phyloP scores from a whole-genome alignment of 371 early-diverging fungal species.

The Rhizomucor pusillus region DNA sequence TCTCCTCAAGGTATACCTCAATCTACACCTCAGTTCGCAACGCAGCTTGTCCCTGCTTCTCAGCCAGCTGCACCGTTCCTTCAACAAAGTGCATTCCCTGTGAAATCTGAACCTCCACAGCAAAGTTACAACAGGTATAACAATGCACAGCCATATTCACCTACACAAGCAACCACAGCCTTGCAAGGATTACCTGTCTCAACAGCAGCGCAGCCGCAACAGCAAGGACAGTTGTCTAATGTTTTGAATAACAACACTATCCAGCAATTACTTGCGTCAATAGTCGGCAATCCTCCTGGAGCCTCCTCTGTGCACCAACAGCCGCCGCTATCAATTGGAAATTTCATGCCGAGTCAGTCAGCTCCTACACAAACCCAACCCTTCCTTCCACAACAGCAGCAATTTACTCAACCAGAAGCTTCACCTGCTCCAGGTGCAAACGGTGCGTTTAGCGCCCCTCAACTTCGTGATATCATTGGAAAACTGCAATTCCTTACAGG shows the following conservation, averaged over 20 bases:
- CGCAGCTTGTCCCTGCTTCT: too few species aligned
- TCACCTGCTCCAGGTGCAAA: not conserved
- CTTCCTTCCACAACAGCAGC: not conserved
- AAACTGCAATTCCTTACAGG: slow-evolving; percentile 8
- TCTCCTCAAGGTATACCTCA: not conserved
- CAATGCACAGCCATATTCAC: not conserved
- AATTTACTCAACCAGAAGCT: not conserved
- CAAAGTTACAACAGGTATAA: too few species aligned
- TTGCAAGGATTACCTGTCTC: not conserved
- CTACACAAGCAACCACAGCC: not conserved
- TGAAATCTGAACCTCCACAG: too few species aligned
- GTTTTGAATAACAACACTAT: not conserved
- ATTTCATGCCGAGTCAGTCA: not conserved
- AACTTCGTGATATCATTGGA: slow-evolving; percentile 5
- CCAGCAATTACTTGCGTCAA: too few species aligned
- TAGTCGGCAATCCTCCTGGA: too few species aligned
- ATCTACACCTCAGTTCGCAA: not conserved
- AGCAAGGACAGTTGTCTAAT: not conserved
- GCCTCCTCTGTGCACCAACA: not conserved
- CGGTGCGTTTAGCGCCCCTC: not conserved
- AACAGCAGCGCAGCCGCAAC: slow-evolving; percentile 1
- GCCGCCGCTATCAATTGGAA: not conserved
- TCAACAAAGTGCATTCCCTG: too few species aligned
- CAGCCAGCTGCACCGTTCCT: too few species aligned
- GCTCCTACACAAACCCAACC: not conserved